Evolutionary conservation across 169 alveolate genomes (phyloP).

Genomic region (Plasmodium yoelii): DNA sequence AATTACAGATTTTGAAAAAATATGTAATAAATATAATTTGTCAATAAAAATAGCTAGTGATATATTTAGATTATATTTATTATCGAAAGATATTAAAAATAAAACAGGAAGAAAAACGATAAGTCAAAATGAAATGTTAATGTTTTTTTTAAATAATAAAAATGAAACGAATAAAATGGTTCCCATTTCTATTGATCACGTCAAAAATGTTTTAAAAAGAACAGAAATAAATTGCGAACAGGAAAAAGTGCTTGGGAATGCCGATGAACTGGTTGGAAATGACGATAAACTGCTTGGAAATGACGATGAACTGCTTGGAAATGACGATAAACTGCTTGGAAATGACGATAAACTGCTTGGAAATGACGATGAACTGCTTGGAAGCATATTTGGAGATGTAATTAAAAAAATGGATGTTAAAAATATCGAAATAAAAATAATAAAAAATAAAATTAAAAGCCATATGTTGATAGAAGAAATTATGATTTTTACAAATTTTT

Average conservation of each 20-base stretch:
- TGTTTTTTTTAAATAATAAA: conserved; percentile 13
- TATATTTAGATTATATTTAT: conserved; percentile 43
- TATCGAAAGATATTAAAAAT: conserved; percentile 44
- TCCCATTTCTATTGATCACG: neutral
- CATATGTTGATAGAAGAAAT: conserved; percentile 88
- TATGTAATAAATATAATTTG: conserved; percentile 18
- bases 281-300: neutral
- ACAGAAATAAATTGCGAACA: too few relatives aligned
- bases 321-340: neutral
- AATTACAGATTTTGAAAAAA: conserved; percentile 23
- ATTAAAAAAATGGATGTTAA: conserved; percentile 65
- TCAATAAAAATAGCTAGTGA: conserved; percentile 54
- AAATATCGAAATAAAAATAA: conserved; percentile 27
- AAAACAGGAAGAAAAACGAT: conserved; percentile 50
- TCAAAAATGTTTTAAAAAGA: neutral
- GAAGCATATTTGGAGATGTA: neutral
- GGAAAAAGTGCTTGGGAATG: too few relatives aligned
- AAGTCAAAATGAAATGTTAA: conserved; percentile 12
- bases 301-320: neutral
- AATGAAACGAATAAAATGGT: neutral
- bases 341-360: neutral
- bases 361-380: neutral
- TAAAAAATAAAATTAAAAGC: conserved; percentile 78
- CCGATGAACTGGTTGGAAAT: too few relatives aligned
- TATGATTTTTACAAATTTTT: conserved; percentile 86